Evolutionary conservation across 2,329 filamentous ascomycete genomes (phyloP).

Genomic region (Aureobasidium sp.): DNA sequence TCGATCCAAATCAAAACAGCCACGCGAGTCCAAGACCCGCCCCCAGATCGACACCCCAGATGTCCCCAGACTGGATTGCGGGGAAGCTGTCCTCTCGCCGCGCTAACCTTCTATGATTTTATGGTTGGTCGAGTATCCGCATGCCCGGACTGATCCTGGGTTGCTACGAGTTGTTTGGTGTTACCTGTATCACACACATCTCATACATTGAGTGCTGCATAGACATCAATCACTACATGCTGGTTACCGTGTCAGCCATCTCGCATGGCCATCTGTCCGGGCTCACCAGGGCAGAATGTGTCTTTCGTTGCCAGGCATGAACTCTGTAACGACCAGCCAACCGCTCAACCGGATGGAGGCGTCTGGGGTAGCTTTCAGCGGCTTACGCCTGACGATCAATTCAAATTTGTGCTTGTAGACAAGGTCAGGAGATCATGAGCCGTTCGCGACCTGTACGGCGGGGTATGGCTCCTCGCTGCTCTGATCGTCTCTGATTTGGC

Average conservation of each 20-base stretch:
- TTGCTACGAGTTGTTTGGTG: not conserved
- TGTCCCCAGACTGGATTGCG: not conserved
- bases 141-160: not conserved
- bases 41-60: not conserved
- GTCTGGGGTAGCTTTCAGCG: constrained; percentile 12
- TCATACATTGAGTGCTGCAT: not conserved
- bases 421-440: constrained; percentile 13
- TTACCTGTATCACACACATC: not conserved
- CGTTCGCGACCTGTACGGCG: constrained; percentile 2
- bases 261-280: constrained; percentile 3
- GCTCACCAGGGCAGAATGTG: not conserved
- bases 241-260: not conserved
- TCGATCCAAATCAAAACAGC: not conserved
- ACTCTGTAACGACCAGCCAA: not conserved
- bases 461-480: not conserved
- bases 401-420: not conserved
- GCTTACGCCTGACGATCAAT: not conserved
- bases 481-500: not conserved
- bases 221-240: not conserved
- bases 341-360: constrained; percentile 12
- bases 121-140: not conserved
- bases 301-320: not conserved
- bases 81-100: not conserved
- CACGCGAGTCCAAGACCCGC: not conserved
- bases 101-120: not conserved